Evolutionary conservation across 2,329 filamentous ascomycete genomes (phyloP), one percentile per base, ranked within the genome.

Genomic region (Ophiostoma himal-ulmi): DNA sequence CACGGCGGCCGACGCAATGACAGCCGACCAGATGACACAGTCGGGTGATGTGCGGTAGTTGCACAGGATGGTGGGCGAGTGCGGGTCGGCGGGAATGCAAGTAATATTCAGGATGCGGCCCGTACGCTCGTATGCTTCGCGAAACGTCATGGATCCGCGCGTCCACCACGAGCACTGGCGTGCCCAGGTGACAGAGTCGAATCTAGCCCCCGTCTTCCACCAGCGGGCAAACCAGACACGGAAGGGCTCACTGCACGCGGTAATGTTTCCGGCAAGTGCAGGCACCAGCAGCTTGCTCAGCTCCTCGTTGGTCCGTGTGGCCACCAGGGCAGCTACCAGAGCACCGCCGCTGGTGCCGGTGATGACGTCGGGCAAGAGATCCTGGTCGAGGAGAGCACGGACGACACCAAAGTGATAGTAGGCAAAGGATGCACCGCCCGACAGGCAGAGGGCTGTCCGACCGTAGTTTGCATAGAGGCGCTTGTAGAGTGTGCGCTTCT

Each of bases 21-120:
- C 93, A 1, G 95, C 94, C 13, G 93, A 97, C 95, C 96, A 99
- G 73, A 99, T 96, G 57, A 99, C 95, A 77, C 95, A 99, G 81
- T 99, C 93, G 0, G 95, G 95, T 30, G 91, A 91, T 1, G 95
- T 98, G 41, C 97, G 86, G 78, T 98, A 97, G 80, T 99, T 99
- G 77, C 93, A 93, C 8, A 99, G 84, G 74, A 99, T 97, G 0
- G 93, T 89, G 10, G 87, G 94, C 62, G 92, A 96, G 79, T 99
- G 93, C 22, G 94, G 95, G 78, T 99, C 95, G 0, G 94, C 94
- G 0, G 95, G 95, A 1, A 99, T 93, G 78, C 95, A 99, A 6
- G 92, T 93, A 11, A 99, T 93, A 79, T 99, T 99, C 68, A 99
- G 84, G 73, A 98, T 95, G 26, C 95, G 90, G 0, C 95, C 95